Conservation (phyloP, 2,329 filamentous ascomycete species). For the Clathrospora elynae region DNA sequence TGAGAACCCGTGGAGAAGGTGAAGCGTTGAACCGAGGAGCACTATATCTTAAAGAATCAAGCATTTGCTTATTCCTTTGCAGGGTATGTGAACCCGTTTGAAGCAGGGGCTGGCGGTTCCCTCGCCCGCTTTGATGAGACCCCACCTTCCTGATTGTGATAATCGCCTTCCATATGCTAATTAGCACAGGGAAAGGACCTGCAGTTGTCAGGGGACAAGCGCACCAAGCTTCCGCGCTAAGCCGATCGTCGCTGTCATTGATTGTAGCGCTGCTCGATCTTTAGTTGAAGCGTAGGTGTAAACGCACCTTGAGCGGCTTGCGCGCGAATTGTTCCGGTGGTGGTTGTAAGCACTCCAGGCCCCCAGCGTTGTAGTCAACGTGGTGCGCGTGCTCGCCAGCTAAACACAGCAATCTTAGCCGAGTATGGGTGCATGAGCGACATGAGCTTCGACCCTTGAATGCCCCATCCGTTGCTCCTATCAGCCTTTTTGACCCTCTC, state of each 20-base stretch:
- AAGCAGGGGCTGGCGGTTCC: no score
- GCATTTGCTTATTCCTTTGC: no score
- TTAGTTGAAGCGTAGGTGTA: neutral
- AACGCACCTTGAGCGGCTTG: neutral
- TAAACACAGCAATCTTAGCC: conserved; percentile 14
- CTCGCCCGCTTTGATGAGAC: no score
- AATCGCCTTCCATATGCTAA: conserved; percentile 1
- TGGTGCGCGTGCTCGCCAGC: conserved; percentile 10
- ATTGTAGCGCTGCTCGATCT: conserved; percentile 33
- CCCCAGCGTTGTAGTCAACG: conserved; percentile 12
- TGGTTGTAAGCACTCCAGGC: conserved; percentile 11
- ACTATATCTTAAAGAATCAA: no score
- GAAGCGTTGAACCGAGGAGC: no score
- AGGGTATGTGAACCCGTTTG: no score
- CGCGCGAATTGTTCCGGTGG: neutral
- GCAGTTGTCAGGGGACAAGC: conserved; percentile 24
- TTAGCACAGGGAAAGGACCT: conserved; percentile 11
- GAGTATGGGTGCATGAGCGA: conserved; percentile 17
- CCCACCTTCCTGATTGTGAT: conserved; percentile 7
- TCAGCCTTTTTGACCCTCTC: conserved; percentile 19
- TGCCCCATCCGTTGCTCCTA: conserved; percentile 23
- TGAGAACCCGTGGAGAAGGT: no score
- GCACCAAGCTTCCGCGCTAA: conserved; percentile 29
- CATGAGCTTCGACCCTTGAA: conserved; percentile 17
- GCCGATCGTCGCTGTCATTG: conserved; percentile 14